Conservation (phyloP, 73 alveolate species). For the Halteria grandinella region DNA sequence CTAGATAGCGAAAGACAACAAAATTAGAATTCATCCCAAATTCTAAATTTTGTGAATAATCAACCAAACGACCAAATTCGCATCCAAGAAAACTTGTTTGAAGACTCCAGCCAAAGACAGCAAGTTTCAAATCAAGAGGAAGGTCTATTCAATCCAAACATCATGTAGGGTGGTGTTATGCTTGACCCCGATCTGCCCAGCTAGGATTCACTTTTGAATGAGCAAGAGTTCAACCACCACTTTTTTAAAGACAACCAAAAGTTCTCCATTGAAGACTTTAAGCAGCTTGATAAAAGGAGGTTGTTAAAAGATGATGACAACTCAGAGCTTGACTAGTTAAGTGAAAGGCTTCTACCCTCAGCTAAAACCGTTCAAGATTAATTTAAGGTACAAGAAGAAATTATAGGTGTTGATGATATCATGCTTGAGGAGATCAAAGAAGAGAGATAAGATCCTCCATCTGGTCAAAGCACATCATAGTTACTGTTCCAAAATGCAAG, state of each 20-base stretch:
- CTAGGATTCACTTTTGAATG: slow-evolving; percentile 42
- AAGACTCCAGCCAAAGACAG: slow-evolving; percentile 19
- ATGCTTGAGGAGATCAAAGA: slow-evolving; percentile 22
- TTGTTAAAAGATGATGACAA: background rate
- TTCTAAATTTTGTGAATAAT: no score
- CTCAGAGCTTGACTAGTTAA: no score
- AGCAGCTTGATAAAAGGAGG: slow-evolving; percentile 42
- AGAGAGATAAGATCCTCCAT: slow-evolving; percentile 6
- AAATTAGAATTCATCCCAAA: no score
- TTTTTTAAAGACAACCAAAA: slow-evolving; percentile 31
- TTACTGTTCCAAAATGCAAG: slow-evolving; percentile 30
- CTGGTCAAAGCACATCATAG: background rate
- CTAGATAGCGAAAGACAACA: no score
- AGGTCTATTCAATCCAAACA: no score
- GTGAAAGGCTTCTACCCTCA: no score
- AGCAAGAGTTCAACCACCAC: slow-evolving; percentile 31
- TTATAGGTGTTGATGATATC: slow-evolving; percentile 16
- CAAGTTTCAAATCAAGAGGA: no score
- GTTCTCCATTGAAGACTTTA: slow-evolving; percentile 49
- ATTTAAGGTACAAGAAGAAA: background rate
- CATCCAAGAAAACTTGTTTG: slow-evolving; percentile 34
- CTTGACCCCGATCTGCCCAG: slow-evolving; percentile 9
- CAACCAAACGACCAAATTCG: slow-evolving; percentile 12
- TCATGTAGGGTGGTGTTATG: no score
- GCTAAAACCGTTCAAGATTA: no score